phyloP scores from a whole-genome alignment of 1,284 basidiomycete species.

The Melampsora occidentalis region DNA sequence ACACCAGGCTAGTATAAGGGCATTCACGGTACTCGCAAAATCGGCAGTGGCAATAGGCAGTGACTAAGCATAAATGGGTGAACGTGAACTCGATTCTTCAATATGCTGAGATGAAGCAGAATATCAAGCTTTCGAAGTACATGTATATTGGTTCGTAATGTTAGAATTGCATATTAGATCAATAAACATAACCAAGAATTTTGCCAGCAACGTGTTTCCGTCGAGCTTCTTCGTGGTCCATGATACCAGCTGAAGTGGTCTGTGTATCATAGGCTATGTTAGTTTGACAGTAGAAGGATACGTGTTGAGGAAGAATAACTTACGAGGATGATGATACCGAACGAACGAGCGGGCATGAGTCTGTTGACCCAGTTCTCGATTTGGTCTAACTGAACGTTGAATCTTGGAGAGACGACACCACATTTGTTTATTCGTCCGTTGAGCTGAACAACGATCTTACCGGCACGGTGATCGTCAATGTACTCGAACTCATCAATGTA shows the following conservation, averaged over 20 bases:
- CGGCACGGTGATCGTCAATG: slow-evolving; percentile 97
- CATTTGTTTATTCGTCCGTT: slow-evolving; percentile 97
- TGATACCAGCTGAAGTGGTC: slow-evolving; percentile 97
- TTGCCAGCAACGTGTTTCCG: slow-evolving; percentile 96
- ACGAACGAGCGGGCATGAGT: slow-evolving; percentile 51
- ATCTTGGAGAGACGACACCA: slow-evolving; percentile 96
- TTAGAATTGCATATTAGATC: slow-evolving; percentile 10
- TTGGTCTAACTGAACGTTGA: slow-evolving; percentile 89
- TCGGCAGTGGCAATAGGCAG: too few species aligned
- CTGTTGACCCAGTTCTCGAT: slow-evolving; percentile 74
- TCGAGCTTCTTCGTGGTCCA: slow-evolving; percentile 99
- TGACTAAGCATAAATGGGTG: too few species aligned
- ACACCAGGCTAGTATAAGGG: too few species aligned
- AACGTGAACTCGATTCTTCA: too few species aligned
- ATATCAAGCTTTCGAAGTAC: too few species aligned
- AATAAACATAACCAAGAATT: slow-evolving; percentile 54
- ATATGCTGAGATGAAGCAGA: too few species aligned
- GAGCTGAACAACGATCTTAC: slow-evolving; percentile 97
- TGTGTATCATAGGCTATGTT: slow-evolving; percentile 50
- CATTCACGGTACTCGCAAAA: too few species aligned
- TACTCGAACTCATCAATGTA: slow-evolving; percentile 99
- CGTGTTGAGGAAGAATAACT: slow-evolving; percentile 77
- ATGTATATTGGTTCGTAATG: neutral
- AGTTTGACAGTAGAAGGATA: slow-evolving; percentile 56
- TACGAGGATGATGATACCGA: slow-evolving; percentile 52